Conservation (phyloP, 2,329 filamentous ascomycete species). For the Diplocarpon mali region DNA sequence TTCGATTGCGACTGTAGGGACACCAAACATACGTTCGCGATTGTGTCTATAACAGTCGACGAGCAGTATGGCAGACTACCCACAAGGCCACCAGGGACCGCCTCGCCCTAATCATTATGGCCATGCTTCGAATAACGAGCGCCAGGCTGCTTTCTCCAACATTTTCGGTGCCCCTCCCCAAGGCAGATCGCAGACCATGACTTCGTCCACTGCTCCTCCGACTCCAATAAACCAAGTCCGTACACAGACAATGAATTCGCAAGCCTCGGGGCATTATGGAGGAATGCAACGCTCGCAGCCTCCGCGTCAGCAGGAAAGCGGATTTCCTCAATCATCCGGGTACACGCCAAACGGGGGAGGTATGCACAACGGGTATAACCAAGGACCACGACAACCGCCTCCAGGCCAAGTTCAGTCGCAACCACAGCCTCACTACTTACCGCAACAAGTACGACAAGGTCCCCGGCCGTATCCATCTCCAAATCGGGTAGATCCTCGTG, state of each 20-base stretch:
- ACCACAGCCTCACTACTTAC: slow-evolving; percentile 45
- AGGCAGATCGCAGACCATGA: slow-evolving; percentile 93
- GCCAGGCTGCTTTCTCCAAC: slow-evolving; percentile 91
- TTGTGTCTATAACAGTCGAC: slow-evolving; percentile 9
- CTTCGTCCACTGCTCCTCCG: slow-evolving; percentile 54
- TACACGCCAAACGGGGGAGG: slow-evolving; percentile 24
- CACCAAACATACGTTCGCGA: slow-evolving; percentile 2
- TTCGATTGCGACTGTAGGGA: slow-evolving; percentile 6
- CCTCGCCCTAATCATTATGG: slow-evolving; percentile 30
- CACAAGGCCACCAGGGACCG: slow-evolving; percentile 50
- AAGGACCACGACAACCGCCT: slow-evolving; percentile 31
- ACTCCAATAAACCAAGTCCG: slow-evolving; percentile 50
- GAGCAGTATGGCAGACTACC: slow-evolving; percentile 42
- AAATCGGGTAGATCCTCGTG: slow-evolving; percentile 31
- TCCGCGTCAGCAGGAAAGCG: slow-evolving; percentile 38
- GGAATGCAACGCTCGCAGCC: slow-evolving; percentile 55
- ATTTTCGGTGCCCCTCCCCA: slow-evolving; percentile 88
- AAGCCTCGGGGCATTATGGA: slow-evolving; percentile 29
- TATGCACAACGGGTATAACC: slow-evolving; percentile 40
- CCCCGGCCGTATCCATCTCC: slow-evolving; percentile 62
- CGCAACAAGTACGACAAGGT: slow-evolving; percentile 49
- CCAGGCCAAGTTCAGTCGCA: slow-evolving; percentile 30
- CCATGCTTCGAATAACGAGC: slow-evolving; percentile 50
- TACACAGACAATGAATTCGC: slow-evolving; percentile 60
- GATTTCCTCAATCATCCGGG: slow-evolving; percentile 18